phyloP scores from a whole-genome alignment of 768 basidiomycete genomes.

The Clitopilus hobsonii region DNA sequence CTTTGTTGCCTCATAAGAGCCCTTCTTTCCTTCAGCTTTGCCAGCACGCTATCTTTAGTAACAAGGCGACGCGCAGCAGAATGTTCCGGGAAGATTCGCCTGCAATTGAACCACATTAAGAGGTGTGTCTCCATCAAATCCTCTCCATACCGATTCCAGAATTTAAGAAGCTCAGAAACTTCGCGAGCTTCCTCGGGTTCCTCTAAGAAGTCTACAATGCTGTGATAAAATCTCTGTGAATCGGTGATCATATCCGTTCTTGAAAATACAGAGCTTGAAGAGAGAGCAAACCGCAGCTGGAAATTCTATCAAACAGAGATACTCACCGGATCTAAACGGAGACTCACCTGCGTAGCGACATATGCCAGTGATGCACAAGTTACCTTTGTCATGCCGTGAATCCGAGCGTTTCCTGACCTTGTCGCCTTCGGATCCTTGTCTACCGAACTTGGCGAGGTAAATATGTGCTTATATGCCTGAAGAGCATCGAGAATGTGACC shows the following conservation, averaged over 20 bases:
- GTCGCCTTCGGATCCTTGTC: neutral
- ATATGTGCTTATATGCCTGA: neutral
- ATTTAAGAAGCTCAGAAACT: constrained; percentile 6
- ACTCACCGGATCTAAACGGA: no score
- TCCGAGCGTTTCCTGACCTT: neutral
- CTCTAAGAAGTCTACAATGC: constrained; percentile 5
- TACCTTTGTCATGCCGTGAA: neutral
- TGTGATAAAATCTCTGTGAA: constrained; percentile 7
- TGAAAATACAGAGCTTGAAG: constrained; percentile 1
- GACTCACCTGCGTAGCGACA: neutral
- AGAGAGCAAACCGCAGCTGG: constrained; percentile 4
- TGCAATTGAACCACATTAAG: neutral
- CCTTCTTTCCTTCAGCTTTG: constrained; percentile 5
- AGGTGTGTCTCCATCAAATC: no score
- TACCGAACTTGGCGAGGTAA: neutral
- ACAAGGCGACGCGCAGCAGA: neutral
- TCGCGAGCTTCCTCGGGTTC: constrained; percentile 5
- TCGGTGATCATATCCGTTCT: constrained; percentile 5
- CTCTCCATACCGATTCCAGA: constrained; percentile 6
- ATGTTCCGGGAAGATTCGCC: constrained; percentile 1
- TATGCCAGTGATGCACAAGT: neutral
- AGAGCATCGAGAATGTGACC: no score
- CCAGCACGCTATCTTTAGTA: constrained; percentile 2
- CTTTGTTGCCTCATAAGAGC: no score
- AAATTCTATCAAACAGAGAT: neutral